phyloP scores from a whole-genome alignment of 2,329 filamentous ascomycete species.

The Phyllosticta paracitricarpa region DNA sequence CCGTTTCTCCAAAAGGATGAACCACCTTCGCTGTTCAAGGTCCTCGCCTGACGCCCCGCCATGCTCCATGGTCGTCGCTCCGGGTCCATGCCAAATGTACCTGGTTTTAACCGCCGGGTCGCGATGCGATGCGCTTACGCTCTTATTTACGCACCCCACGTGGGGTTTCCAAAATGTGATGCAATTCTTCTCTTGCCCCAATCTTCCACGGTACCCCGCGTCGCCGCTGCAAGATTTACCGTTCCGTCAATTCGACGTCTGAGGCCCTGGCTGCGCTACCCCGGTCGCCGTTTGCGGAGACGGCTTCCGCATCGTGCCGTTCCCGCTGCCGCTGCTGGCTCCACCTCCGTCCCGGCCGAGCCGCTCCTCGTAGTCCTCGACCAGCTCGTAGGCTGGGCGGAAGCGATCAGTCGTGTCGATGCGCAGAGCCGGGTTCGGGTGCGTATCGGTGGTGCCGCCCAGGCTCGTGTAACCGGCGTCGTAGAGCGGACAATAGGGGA shows the following conservation, averaged over 20 bases:
- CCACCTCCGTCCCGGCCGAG: slow-evolving; percentile 23
- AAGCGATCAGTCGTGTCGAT: slow-evolving; percentile 19
- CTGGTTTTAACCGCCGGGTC: not conserved
- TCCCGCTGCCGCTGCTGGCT: not conserved
- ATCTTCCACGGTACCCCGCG: no score
- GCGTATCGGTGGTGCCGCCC: slow-evolving; percentile 82
- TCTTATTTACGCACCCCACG: not conserved
- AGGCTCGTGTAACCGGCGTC: slow-evolving; percentile 83
- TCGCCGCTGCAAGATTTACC: not conserved
- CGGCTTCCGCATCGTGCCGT: not conserved
- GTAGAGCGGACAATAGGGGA: slow-evolving; percentile 82
- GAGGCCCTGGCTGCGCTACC: not conserved
- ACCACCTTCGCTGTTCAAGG: not conserved
- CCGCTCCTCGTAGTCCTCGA: slow-evolving; percentile 31
- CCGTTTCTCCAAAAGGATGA: no score
- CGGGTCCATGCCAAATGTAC: not conserved
- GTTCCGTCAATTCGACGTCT: not conserved
- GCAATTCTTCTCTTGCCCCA: not conserved
- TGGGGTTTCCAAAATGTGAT: not conserved
- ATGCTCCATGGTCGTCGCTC: not conserved
- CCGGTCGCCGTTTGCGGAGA: not conserved
- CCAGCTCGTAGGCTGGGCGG: slow-evolving; percentile 29
- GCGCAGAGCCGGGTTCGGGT: slow-evolving; percentile 64
- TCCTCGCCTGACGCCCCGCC: not conserved
- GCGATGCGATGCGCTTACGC: not conserved